Evolutionary conservation across 208 protist species (phyloP), one percentile per base, ranked within the genome.

Genomic region (Trypanosoma lewisi): DNA sequence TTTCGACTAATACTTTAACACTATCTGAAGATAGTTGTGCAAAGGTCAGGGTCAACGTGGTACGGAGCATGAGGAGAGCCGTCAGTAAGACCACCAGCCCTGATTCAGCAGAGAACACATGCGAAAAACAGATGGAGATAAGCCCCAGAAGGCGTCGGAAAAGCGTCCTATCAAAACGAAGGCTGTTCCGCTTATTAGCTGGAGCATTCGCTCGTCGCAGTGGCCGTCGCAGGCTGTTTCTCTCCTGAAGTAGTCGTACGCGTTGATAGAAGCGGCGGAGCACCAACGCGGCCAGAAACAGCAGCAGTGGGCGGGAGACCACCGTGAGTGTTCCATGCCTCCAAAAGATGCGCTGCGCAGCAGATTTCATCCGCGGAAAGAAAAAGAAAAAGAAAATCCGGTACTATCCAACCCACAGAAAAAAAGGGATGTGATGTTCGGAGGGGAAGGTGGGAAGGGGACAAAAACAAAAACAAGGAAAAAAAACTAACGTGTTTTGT

Each of bases 111-210:
- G 85, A 85, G 25, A 85, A 37, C 17, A 83, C 0, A 33, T 59
- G 48, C 2, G 89, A 85, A 27, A 93, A 68, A 60, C 83, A 89
- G 14, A 91, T 76, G 62, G 78, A 76, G 30, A 95, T 57, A 25
- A 95, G 73, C 8, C 59, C 66, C 0, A 56, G 21, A 21, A 95
- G 66, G 34, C 83, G 83, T 14, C 75, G 39, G 63, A 77, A 83
- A 49, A 95, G 86, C 21, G 67, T 62, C 17, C 33, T 17, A 37
- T 91, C 73, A 31, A 94, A 41, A 1, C n/a, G 37, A 31, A 78
- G 34, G 21, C 12, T 28, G 16, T 1, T 28, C 9, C 44, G 59
- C 14, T 30, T 21, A 9, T n/a, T 23, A 16, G 19, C 2, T 45
- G 41, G 31, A 14, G 14, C 52, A 19, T 5, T 33, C 14, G 19